These are phyloP conservation scores for Brassica incana DNA, from an alignment of 345 rosid genomes.

Conservation along the genomic window DNA sequence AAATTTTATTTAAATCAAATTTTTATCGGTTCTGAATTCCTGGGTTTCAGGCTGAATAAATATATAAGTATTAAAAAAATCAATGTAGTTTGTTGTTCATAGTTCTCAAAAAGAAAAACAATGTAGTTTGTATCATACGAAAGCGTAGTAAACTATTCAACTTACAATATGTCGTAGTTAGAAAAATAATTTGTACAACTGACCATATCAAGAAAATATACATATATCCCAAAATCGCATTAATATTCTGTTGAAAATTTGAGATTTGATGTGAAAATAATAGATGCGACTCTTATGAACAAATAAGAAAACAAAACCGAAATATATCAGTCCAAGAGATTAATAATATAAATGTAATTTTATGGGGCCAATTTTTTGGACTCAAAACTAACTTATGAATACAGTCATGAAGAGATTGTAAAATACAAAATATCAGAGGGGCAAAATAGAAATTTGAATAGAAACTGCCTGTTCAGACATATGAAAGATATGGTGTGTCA, in stretches of 20 bases:
- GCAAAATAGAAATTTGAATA: conserved; percentile 24
- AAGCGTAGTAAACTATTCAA: neutral
- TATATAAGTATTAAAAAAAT: too few relatives aligned
- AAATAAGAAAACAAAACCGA: conserved; percentile 6
- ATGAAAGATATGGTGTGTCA: conserved; percentile 38
- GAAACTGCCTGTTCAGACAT: conserved; percentile 38
- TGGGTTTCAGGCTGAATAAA: too few relatives aligned
- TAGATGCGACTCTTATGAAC: conserved; percentile 18
- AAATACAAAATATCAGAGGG: conserved; percentile 28
- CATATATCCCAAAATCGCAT: neutral
- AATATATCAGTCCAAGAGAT: conserved; percentile 26
- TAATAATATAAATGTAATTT: neutral
- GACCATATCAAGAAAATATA: neutral
- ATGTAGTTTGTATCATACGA: neutral
- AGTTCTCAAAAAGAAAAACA: neutral
- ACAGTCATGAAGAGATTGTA: conserved; percentile 21
- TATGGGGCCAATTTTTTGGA: conserved; percentile 29
- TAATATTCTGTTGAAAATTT: neutral
- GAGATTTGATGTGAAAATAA: neutral
- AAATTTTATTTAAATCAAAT: too few relatives aligned
- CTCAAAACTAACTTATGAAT: conserved; percentile 21
- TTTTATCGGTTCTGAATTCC: too few relatives aligned
- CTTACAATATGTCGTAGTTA: neutral
- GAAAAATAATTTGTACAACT: neutral
- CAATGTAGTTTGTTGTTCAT: too few relatives aligned